These are phyloP conservation scores for Themeda triandra DNA, from an alignment of 176 grass and related monocot species.

Conservation along the genomic window DNA sequence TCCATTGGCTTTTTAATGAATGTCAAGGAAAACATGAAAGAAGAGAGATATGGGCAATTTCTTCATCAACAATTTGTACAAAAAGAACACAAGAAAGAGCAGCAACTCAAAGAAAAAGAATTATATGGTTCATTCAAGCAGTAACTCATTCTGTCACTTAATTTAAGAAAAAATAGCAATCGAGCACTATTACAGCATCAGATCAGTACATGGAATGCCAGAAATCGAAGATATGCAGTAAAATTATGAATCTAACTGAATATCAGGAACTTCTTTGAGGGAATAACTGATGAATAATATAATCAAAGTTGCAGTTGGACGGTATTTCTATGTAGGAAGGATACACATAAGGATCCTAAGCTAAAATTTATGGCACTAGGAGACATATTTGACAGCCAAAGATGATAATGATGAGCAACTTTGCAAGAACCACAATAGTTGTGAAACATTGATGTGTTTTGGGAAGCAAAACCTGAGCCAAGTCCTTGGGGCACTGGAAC, in stretches of 20 bases:
- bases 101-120: not conserved
- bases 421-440: not conserved
- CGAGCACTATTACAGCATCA: not conserved
- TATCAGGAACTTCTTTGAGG: not conserved
- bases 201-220: not conserved
- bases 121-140: not conserved
- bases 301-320: not conserved
- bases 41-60: not conserved
- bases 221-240: not conserved
- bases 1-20: not conserved
- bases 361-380: not conserved
- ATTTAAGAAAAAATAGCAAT: not conserved
- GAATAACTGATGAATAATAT: not conserved
- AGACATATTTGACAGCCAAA: not conserved
- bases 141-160: not conserved
- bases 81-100: not conserved
- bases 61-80: not conserved
- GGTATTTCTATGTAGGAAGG: not conserved
- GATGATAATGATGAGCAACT: not conserved
- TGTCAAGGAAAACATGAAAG: not conserved
- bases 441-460: not conserved
- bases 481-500: slow-evolving; percentile 83
- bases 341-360: not conserved
- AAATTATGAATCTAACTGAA: not conserved
- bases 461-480: slow-evolving; percentile 81